These are phyloP conservation scores for Mentha longifolia DNA, from an alignment of 257 asterid genomes.

Conservation along the genomic window DNA sequence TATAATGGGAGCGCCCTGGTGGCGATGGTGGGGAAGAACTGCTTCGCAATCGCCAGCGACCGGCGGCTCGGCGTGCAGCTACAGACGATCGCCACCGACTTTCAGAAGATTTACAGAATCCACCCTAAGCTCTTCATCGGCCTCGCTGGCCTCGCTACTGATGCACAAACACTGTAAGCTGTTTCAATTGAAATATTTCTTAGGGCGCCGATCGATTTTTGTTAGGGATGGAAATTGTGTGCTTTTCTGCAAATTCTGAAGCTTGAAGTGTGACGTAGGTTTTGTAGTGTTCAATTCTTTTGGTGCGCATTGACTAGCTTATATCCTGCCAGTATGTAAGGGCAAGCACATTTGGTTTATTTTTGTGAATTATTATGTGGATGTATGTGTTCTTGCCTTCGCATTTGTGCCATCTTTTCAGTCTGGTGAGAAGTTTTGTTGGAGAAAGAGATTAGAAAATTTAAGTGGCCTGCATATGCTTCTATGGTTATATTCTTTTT, in stretches of 20 bases:
- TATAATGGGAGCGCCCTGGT: conserved; percentile 96
- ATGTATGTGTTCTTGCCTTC: neutral
- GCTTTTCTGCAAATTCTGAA: conserved; percentile 15
- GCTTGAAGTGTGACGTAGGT: conserved; percentile 14
- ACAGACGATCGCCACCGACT: conserved; percentile 89
- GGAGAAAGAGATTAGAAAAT: neutral
- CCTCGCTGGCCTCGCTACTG: conserved; percentile 87
- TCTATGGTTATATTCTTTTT: neutral
- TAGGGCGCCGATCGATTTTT: neutral
- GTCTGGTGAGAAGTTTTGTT: neutral
- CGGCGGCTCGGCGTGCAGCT: conserved; percentile 92
- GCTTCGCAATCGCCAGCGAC: conserved; percentile 96
- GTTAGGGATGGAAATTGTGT: conserved; percentile 17
- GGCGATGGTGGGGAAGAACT: conserved; percentile 96
- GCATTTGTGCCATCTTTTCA: neutral
- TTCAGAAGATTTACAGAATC: conserved; percentile 73
- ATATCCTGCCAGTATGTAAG: neutral
- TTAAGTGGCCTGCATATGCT: neutral
- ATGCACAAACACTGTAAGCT: conserved; percentile 82
- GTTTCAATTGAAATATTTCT: neutral
- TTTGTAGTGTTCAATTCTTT: neutral
- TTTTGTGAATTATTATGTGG: neutral
- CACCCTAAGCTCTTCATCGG: conserved; percentile 89
- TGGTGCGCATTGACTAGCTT: neutral
- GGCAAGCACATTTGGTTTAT: neutral